Conservation (phyloP, 1,139 yeast species). For the Yamadazyma triangularis region DNA sequence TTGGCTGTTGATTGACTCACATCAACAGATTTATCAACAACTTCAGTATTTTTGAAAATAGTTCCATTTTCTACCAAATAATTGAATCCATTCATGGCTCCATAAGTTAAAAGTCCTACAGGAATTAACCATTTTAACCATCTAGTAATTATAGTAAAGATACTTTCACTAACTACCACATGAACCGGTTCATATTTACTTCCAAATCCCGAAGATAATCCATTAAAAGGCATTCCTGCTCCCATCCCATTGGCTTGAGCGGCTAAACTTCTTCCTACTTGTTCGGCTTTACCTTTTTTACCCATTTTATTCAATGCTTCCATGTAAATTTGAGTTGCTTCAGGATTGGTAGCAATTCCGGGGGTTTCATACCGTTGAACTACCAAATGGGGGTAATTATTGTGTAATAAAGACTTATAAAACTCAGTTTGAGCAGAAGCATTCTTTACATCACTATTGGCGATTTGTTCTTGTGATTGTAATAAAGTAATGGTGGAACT, state of each 20-base stretch:
- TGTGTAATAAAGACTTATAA: constrained; percentile 63
- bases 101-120: constrained; percentile 66
- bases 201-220: constrained; percentile 39
- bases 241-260: constrained; percentile 20
- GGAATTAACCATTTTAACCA: constrained; percentile 92
- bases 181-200: constrained; percentile 74
- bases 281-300: constrained; percentile 71
- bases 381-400: constrained; percentile 90
- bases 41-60: constrained; percentile 71
- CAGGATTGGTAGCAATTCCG: constrained; percentile 77
- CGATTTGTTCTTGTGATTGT: constrained; percentile 74
- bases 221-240: constrained; percentile 7
- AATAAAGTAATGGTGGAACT: constrained; percentile 32
- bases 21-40: constrained; percentile 73
- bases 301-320: constrained; percentile 80
- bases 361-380: constrained; percentile 89
- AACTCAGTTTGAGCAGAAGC: constrained; percentile 76
- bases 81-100: constrained; percentile 71
- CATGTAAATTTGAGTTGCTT: constrained; percentile 70
- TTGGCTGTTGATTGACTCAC: constrained; percentile 83
- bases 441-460: constrained; percentile 68
- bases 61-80: constrained; percentile 83
- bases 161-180: constrained; percentile 83
- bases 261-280: constrained; percentile 32
- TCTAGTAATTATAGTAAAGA: constrained; percentile 69